Base-by-base conservation (phyloP, 192 early-diverging fungal species). In the Umbelopsis isabellina region DNA sequence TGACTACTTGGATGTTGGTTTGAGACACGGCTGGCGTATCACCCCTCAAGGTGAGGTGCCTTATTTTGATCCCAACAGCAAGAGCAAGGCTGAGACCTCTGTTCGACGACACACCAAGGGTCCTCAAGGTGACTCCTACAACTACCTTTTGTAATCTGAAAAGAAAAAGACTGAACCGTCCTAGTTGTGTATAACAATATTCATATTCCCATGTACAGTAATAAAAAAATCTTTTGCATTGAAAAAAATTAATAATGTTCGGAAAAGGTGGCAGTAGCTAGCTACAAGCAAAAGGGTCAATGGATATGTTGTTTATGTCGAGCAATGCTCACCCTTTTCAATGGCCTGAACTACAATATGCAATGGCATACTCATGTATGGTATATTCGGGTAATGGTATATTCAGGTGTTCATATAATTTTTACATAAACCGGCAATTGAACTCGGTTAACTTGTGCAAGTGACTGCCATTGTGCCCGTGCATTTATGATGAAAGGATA, bases 11-110 rank as follows among this genome's bases (percentile, higher is more conserved):
- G 69, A 66, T 69, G 61, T 52, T 46, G 72, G 68, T 27, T 68
- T 61, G 20, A 41, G 72, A 10, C 69, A 78, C 70, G 72, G 72
- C 6, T 66, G 73, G 67, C 61, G 73, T 65, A 49, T 75, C 7
- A 75, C 73, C 5, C 23, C 73, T 66, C 65, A 66, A 70, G 69
- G 18, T 53, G 75, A 77, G 37, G 49, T 18, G 12, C 75, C 75
- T 35, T 77, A 77, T 35, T 72, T 66, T 45, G 75, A 77, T n/a
- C 71, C 75, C 58, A 77, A 77, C 20, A 68, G 71, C 30, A 77
- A 77, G 37, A 72, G 71, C 23, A 76, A 55, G 30, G 27, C 55
- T 61, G 55, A 61, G 25, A 10, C 55, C 30, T 37, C 2, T 35
- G 27, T 61, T 18, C 55, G 55, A 61, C 55, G 55, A 61, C 27